Conservation (phyloP, 2,329 filamentous ascomycete genomes). For the Aspergillus intermedius region DNA sequence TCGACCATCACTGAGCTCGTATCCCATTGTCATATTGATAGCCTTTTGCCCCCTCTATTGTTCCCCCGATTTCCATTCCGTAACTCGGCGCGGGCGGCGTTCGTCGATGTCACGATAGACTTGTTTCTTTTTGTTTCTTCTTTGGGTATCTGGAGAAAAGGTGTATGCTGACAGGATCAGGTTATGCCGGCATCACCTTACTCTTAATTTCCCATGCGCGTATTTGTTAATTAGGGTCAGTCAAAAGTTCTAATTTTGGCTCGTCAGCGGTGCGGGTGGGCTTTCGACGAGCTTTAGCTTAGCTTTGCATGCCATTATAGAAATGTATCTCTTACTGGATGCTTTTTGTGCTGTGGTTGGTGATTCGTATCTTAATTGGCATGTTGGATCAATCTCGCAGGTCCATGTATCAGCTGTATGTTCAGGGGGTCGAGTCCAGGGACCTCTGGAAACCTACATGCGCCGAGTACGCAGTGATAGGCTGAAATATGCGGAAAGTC, state of each 20-base stretch:
- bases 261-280: slow-evolving; percentile 1
- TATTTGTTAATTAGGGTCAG: slow-evolving; percentile 1
- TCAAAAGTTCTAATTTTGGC: slow-evolving; percentile 3
- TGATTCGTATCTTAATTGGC: no score
- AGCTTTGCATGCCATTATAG: slow-evolving; percentile 6
- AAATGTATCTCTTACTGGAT: slow-evolving; percentile 2
- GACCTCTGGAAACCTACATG: no score
- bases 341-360: no score
- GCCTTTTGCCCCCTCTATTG: slow-evolving; percentile 16
- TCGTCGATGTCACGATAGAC: slow-evolving; percentile 33
- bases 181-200: background rate
- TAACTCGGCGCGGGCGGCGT: slow-evolving; percentile 35
- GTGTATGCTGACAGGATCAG: background rate
- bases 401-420: no score
- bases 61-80: slow-evolving; percentile 12
- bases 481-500: no score
- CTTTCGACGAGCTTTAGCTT: slow-evolving; percentile 6
- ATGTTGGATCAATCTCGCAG: no score
- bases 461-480: no score
- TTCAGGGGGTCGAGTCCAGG: no score
- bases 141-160: background rate
- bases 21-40: slow-evolving; percentile 23
- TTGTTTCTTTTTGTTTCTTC: slow-evolving; percentile 14
- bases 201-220: background rate
- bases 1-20: slow-evolving; percentile 19